Conservation (phyloP, 495 filamentous ascomycete species). For the Cairneyella variabilis region DNA sequence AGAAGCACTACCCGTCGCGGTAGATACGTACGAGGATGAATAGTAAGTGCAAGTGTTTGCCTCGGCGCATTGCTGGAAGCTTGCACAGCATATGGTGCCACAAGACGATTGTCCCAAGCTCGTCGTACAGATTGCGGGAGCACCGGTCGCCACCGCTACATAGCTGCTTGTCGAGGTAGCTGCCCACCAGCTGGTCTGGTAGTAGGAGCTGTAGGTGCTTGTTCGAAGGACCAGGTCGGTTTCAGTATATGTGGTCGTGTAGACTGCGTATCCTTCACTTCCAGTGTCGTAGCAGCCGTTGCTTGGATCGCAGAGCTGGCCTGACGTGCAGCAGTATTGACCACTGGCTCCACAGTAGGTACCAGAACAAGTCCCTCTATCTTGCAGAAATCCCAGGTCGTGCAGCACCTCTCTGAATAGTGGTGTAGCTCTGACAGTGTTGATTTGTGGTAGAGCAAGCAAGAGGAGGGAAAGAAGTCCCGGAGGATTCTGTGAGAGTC, state of each 20-base stretch:
- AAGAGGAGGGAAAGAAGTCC: constrained; percentile 20
- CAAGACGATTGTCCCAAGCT: constrained; percentile 62
- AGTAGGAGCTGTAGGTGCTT: constrained; percentile 61
- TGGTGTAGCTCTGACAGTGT: constrained; percentile 11
- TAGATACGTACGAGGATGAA: constrained; percentile 30
- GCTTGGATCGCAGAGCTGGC: constrained; percentile 59
- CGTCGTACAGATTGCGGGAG: constrained; percentile 44
- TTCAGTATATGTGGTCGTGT: constrained; percentile 67
- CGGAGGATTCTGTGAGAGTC: constrained; percentile 18
- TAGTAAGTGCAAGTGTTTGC: constrained; percentile 43
- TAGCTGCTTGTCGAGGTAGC: constrained; percentile 38
- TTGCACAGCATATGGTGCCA: constrained; percentile 70
- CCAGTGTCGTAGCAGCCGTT: not conserved
- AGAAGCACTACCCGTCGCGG: constrained; percentile 31
- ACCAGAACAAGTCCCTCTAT: constrained; percentile 48
- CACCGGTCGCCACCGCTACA: constrained; percentile 38
- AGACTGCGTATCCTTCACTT: constrained; percentile 50
- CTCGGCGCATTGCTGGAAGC: constrained; percentile 61
- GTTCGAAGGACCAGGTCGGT: constrained; percentile 64
- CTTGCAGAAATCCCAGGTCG: constrained; percentile 33
- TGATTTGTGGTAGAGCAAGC: constrained; percentile 1
- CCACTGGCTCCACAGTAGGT: constrained; percentile 65
- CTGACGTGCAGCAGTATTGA: constrained; percentile 63
- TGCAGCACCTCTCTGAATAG: constrained; percentile 11
- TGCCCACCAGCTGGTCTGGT: too few relatives aligned